A percentile compares a stretch with the other conserved stretches of the same genome.
Evolutionary conservation across 495 filamentous ascomycete species (phyloP).

Genomic region (Terfezia boudieri): DNA sequence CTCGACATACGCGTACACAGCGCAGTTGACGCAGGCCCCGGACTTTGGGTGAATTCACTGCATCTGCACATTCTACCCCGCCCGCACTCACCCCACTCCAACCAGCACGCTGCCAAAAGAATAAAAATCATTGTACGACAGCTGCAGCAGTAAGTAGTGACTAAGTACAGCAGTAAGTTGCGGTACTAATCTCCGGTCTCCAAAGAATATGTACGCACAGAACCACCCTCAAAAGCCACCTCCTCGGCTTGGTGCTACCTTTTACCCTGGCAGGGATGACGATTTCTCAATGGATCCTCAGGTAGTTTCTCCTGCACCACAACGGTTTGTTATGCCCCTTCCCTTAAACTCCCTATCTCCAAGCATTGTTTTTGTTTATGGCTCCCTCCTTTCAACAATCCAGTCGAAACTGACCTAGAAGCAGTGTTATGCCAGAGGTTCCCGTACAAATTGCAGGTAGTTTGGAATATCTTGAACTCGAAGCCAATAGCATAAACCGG

Average conservation of each 20-base stretch:
- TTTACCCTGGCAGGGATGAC: slow-evolving; percentile 60
- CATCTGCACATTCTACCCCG: no score
- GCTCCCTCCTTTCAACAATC: background rate
- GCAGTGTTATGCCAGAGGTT: slow-evolving; percentile 55
- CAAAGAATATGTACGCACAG: background rate
- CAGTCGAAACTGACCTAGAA: no score
- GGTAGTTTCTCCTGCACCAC: slow-evolving; percentile 61
- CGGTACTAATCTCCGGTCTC: background rate
- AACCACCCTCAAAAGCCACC: background rate
- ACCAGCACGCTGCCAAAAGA: no score
- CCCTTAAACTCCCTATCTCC: slow-evolving; percentile 4
- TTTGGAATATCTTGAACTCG: slow-evolving; percentile 68
- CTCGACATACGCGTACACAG: no score
- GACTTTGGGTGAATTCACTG: no score
- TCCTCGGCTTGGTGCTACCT: slow-evolving; percentile 35
- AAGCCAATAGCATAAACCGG: slow-evolving; percentile 28
- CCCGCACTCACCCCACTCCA: no score
- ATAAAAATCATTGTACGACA: no score
- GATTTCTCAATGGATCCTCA: slow-evolving; percentile 60
- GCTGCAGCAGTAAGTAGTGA: no score
- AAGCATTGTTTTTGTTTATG: background rate
- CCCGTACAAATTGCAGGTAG: slow-evolving; percentile 67
- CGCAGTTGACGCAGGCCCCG: no score
- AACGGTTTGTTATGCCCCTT: slow-evolving; percentile 41
- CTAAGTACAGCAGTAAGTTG: no score